These are phyloP conservation scores for Lotmaria passim DNA, from an alignment of 208 protist genomes.

Conservation along the genomic window DNA sequence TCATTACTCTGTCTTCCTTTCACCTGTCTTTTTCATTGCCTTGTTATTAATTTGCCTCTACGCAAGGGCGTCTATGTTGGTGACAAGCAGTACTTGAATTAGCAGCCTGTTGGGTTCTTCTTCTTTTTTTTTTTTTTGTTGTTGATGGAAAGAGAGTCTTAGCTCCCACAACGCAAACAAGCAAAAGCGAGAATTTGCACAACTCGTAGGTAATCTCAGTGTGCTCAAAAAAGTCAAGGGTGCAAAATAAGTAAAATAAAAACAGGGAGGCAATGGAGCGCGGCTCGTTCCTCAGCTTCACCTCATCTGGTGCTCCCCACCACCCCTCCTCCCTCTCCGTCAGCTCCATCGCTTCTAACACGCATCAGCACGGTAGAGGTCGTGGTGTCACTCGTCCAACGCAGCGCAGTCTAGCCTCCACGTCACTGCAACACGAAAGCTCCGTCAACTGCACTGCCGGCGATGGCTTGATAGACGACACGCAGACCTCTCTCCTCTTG, in stretches of 20 bases:
- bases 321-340: constrained; percentile 3
- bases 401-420: not conserved
- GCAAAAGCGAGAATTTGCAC: not conserved
- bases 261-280: not conserved
- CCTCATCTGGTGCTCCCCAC: not conserved
- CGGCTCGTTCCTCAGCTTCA: not conserved
- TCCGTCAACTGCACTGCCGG: not conserved
- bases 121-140: too few relatives aligned
- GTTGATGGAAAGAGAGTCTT: too few relatives aligned
- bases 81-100: too few relatives aligned
- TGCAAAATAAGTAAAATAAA: not conserved
- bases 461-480: constrained; percentile 6
- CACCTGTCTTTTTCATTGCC: too few relatives aligned
- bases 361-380: not conserved
- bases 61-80: too few relatives aligned
- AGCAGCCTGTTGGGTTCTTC: too few relatives aligned
- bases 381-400: not conserved
- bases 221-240: too few relatives aligned
- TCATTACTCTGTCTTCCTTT: too few relatives aligned
- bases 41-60: too few relatives aligned
- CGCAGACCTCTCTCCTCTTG: not conserved
- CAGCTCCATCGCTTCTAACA: not conserved
- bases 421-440: constrained; percentile 1
- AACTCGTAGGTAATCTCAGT: too few relatives aligned
- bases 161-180: too few relatives aligned